Conservation (phyloP, 768 basidiomycete species). For the Leccinum broughii region DNA sequence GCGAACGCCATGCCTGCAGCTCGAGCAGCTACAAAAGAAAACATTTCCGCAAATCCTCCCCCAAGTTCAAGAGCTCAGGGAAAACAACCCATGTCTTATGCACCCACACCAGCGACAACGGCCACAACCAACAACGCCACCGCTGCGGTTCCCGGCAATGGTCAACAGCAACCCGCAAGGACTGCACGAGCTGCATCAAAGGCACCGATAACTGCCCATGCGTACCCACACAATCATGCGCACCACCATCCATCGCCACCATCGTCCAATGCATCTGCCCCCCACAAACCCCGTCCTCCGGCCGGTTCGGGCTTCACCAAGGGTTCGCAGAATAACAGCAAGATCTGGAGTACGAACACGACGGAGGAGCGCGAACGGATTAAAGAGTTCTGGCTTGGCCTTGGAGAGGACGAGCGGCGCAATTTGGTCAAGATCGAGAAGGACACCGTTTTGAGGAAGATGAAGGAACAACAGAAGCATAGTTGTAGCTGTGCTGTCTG, state of each 20-base stretch:
- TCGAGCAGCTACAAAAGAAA: conserved; percentile 41
- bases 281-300: conserved; percentile 34
- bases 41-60: conserved; percentile 40
- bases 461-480: conserved; percentile 99
- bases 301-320: conserved; percentile 27
- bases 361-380: conserved; percentile 95
- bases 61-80: conserved; percentile 86
- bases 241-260: conserved; percentile 55
- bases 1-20: conserved; percentile 45
- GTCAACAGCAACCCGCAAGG: conserved; percentile 35
- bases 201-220: conserved; percentile 53
- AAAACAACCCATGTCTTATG: conserved; percentile 89
- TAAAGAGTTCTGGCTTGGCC: conserved; percentile 95
- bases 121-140: conserved; percentile 39
- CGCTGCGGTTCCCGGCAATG: conserved; percentile 27
- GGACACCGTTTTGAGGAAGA: conserved; percentile 95
- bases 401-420: conserved; percentile 88
- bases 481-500: conserved; percentile 95
- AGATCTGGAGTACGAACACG: conserved; percentile 94
- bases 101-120: conserved; percentile 22
- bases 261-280: conserved; percentile 35
- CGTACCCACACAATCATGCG: conserved; percentile 48
- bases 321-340: conserved; percentile 52
- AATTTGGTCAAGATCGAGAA: conserved; percentile 97
- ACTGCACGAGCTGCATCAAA: conserved; percentile 56